Evolutionary conservation across 257 asterid genomes (phyloP).

Genomic region (Nicotiana sylvestris): DNA sequence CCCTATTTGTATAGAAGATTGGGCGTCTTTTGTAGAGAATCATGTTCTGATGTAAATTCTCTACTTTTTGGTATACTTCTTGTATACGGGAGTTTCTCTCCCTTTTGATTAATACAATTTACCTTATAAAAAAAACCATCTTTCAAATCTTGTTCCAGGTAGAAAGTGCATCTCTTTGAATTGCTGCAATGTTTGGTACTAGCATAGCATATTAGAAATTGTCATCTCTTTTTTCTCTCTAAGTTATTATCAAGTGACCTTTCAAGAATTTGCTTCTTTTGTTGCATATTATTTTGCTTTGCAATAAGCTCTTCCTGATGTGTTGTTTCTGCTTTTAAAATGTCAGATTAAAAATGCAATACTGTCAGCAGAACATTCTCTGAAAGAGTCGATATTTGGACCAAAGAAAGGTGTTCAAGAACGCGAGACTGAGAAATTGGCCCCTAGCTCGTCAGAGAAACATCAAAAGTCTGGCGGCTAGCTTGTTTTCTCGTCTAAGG

Average conservation of each 20-base stretch:
- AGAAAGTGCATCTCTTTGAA: not conserved
- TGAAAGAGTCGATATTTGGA: slow-evolving; percentile 62
- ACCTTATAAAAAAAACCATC: not conserved
- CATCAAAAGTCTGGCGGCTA: slow-evolving; percentile 30
- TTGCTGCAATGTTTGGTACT: not conserved
- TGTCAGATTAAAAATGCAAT: slow-evolving; percentile 65
- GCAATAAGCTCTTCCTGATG: slow-evolving; percentile 5
- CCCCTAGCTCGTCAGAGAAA: slow-evolving; percentile 41
- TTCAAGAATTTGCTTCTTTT: not conserved
- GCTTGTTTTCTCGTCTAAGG: not conserved
- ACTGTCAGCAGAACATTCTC: slow-evolving; percentile 56
- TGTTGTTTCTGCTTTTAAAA: slow-evolving; percentile 7
- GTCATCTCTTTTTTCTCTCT: not conserved
- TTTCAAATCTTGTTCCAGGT: no score
- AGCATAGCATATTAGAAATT: not conserved
- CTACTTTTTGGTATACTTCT: no score
- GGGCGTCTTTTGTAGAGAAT: no score
- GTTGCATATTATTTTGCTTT: not conserved
- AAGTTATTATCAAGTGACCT: not conserved
- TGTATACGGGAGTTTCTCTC: no score
- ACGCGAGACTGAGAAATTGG: slow-evolving; percentile 29
- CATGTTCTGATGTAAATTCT: no score
- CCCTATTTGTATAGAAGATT: no score
- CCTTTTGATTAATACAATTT: no score
- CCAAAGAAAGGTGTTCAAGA: slow-evolving; percentile 37